Conservation (phyloP, 1,139 yeast species). For the Debaryomyces fabryi region DNA sequence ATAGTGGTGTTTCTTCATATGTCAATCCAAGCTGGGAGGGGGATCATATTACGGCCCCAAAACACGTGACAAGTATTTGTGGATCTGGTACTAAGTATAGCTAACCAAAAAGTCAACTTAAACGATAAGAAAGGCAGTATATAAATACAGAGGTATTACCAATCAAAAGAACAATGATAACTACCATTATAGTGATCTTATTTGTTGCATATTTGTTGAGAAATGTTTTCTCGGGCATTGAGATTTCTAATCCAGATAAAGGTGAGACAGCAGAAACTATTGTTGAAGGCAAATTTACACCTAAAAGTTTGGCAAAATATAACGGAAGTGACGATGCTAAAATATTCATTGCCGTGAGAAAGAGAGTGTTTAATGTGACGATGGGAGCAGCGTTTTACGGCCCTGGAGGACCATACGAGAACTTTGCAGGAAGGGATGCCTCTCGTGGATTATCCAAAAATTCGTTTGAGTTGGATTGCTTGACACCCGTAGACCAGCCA, state of each 20-base stretch:
- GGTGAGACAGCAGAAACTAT: constrained; percentile 51
- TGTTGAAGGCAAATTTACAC: constrained; percentile 81
- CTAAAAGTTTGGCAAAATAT: constrained; percentile 67
- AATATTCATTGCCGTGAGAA: constrained; percentile 81
- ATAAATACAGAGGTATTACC: not conserved
- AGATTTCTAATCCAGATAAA: constrained; percentile 14
- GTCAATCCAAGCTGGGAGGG: not conserved
- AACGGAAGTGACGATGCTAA: constrained; percentile 80
- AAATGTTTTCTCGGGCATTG: constrained; percentile 23
- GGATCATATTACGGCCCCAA: not conserved
- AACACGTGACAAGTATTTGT: constrained; percentile 1
- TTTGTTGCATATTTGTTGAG: constrained; percentile 27
- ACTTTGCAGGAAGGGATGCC: constrained; percentile 97
- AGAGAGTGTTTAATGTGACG: constrained; percentile 84
- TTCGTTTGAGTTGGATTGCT: constrained; percentile 70
- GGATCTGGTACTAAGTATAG: not conserved
- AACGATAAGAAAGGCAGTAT: not conserved
- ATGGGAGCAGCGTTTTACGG: constrained; percentile 88
- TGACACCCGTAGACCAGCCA: constrained; percentile 66
- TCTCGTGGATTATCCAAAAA: constrained; percentile 90
- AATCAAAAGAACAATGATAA: constrained; percentile 20
- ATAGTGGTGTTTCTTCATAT: not conserved
- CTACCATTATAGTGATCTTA: constrained; percentile 27
- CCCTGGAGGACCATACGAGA: constrained; percentile 94
- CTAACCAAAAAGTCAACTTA: not conserved